Base-by-base conservation (phyloP, 2,329 filamentous ascomycete species). In the Aspergillus clavatus region DNA sequence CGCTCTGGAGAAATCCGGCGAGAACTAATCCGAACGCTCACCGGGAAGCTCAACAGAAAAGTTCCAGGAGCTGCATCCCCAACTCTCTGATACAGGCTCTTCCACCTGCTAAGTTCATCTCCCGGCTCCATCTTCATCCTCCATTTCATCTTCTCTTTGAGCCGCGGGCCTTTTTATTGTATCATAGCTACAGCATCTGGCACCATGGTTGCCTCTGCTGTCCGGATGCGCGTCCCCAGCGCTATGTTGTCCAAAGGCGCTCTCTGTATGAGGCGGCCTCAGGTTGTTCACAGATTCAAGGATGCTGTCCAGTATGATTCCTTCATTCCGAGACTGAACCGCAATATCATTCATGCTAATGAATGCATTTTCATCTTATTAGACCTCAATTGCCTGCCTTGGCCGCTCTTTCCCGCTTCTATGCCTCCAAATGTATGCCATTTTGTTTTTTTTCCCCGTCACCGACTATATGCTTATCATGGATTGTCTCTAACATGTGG, bases 361-460 rank as follows among this genome's bases (percentile, higher is more conserved):
- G 19, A n/a, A n/a, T 28, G 21, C 40, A 43, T 11, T 42, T 42
- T 31, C 27, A 18, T 12, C 23, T 45, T 28, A 45, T 43, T 45
- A 71, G 69, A 58, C 58, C 63, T 44, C 67, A 70, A 59, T 63
- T 71, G 61, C 78, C 79, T 43, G 74, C 76, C 35, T 68, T 82
- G 54, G 76, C 79, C 43, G 80, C 81, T 50, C 74, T 84, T 57
- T 75, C 79, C 56, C 73, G 81, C 68, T 83, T 78, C 71, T 84
- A 84, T 78, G 81, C 81, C 66, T 83, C 80, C 47, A 84, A 84
- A 74, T 81, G 81, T 84, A 73, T 65, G 76, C 59, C 41, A 43
- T 48, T 29, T 21, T 41, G 26, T 14, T 46, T 27, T 44, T 28
- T 37, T 33, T 51, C 45, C 43, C 45, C 45, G 41, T 51, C 49